Conservation (phyloP, 352 stramenopile species). For the Phytophthora melonis region DNA sequence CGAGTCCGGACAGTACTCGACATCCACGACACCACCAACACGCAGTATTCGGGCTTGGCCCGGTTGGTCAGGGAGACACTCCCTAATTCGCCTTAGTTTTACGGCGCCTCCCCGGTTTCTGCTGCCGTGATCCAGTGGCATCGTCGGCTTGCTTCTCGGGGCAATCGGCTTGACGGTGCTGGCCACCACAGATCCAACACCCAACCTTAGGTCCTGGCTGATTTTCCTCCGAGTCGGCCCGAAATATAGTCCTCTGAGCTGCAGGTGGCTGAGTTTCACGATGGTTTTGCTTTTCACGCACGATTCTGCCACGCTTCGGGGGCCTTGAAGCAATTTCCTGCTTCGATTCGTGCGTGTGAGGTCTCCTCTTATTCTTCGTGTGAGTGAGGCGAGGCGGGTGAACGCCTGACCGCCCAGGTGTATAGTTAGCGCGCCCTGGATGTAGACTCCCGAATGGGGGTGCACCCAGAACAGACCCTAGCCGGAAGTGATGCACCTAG, state of each 20-base stretch:
- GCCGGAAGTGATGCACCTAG: too few relatives aligned
- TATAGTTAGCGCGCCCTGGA: too few relatives aligned
- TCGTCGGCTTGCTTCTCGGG: neutral
- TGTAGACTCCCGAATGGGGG: too few relatives aligned
- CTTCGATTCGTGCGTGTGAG: neutral
- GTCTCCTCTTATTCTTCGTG: constrained; percentile 4
- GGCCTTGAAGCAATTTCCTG: neutral
- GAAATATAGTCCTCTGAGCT: constrained; percentile 18
- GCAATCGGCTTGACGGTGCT: constrained; percentile 21
- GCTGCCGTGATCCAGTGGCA: neutral
- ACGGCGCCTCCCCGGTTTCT: constrained; percentile 4
- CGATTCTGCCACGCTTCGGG: constrained; percentile 3
- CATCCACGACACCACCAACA: constrained; percentile 19
- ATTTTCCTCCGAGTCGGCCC: neutral
- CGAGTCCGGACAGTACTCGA: constrained; percentile 23
- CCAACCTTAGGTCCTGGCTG: constrained; percentile 15
- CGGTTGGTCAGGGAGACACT: constrained; percentile 8
- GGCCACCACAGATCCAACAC: constrained; percentile 31
- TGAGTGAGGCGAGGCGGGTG: too few relatives aligned
- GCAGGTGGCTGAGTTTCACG: neutral
- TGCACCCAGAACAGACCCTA: too few relatives aligned
- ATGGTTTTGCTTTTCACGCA: neutral
- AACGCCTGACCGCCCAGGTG: too few relatives aligned
- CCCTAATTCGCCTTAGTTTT: neutral
- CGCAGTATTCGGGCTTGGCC: constrained; percentile 8